Evolutionary conservation across 2,329 filamentous ascomycete genomes (phyloP).

Genomic region (Arthrobotrys sphaeroides): DNA sequence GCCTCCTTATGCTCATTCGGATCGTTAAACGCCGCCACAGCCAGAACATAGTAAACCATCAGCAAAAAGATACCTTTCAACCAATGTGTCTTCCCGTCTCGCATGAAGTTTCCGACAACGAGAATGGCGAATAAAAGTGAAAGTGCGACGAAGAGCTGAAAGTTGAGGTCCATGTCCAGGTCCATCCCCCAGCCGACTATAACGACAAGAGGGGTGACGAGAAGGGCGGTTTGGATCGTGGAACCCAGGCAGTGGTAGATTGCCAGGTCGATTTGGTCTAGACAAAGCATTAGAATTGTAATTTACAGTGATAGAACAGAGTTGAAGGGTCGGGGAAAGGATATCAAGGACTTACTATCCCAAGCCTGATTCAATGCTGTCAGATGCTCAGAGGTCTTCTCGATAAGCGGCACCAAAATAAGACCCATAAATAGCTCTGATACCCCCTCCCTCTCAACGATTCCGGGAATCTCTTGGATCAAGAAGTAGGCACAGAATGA

Average conservation of each 20-base stretch:
- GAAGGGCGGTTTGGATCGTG: slow-evolving; percentile 86
- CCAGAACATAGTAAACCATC: slow-evolving; percentile 60
- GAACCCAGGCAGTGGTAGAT: slow-evolving; percentile 85
- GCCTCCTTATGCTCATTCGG: slow-evolving; percentile 25
- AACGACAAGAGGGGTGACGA: slow-evolving; percentile 85
- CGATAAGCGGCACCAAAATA: slow-evolving; percentile 81
- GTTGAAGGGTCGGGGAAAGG: too few relatives aligned
- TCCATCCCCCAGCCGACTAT: slow-evolving; percentile 82
- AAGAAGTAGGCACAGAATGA: slow-evolving; percentile 41
- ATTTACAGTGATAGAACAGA: too few relatives aligned
- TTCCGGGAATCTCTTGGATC: slow-evolving; percentile 26
- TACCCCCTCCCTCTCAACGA: slow-evolving; percentile 60
- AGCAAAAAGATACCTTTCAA: slow-evolving; percentile 87
- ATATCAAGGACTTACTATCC: slow-evolving; percentile 69
- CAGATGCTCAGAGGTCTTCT: slow-evolving; percentile 86
- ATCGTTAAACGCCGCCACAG: slow-evolving; percentile 30
- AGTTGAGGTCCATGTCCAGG: slow-evolving; percentile 79
- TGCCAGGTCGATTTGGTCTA: slow-evolving; percentile 75
- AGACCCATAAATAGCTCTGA: slow-evolving; percentile 73
- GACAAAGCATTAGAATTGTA: not conserved
- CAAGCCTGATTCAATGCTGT: slow-evolving; percentile 86
- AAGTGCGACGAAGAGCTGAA: slow-evolving; percentile 85
- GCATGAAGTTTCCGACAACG: slow-evolving; percentile 84
- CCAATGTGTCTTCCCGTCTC: slow-evolving; percentile 89
- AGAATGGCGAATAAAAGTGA: slow-evolving; percentile 84